Evolutionary conservation across 352 stramenopile species (phyloP), one percentile per base, ranked within the genome.

Genomic region (Pythium pyrilobum): DNA sequence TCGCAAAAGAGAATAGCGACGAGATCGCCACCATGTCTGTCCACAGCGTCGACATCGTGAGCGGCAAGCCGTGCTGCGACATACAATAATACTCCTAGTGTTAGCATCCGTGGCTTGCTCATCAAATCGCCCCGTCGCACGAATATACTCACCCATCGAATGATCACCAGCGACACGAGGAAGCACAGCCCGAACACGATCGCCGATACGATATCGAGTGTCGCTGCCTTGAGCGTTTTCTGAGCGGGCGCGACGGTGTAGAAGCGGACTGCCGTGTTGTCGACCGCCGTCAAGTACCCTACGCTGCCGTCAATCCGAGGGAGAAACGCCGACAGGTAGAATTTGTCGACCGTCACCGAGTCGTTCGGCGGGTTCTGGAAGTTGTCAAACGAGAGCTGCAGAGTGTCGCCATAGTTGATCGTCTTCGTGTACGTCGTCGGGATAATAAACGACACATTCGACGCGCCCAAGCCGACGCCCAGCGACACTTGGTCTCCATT

Each of bases 11-110:
- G 56, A 92, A 89, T 16, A 95, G 48, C 20, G 81, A 76, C 5
- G 80, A 74, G 32, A 95, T 92, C 1, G 84, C 83, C 23, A 95
- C 84, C 57, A 92, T 76, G 55, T 95, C 84, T 3, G 84, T 95
- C 84, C 84, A 95, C 11, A 91, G 50, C 11, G 84, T 95, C 40
- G 76, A 80, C 52, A 87, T 82, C 9, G 81, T 95, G 21, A 95
- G 62, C 16, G 82, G 81, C 23, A 95, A 62, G 3, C 84, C 84
- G 37, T 95, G 81, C 69, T 81, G 25, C 23, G 52, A 18, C 15
- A 2, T 18, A 18, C n/a, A 32, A 53, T 8, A 11, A 51, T 23
- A 13, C 12, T 54, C 4, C 9, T 16, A 29, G 52, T 43, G 12
- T 15, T 47, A 11, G 8, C 18, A 47, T 15, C 23, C 10, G n/a